A percentile compares a stretch with the other conserved stretches of the same genome.
Conservation (phyloP, 495 filamentous ascomycete species). For the Penicillium herquei region DNA sequence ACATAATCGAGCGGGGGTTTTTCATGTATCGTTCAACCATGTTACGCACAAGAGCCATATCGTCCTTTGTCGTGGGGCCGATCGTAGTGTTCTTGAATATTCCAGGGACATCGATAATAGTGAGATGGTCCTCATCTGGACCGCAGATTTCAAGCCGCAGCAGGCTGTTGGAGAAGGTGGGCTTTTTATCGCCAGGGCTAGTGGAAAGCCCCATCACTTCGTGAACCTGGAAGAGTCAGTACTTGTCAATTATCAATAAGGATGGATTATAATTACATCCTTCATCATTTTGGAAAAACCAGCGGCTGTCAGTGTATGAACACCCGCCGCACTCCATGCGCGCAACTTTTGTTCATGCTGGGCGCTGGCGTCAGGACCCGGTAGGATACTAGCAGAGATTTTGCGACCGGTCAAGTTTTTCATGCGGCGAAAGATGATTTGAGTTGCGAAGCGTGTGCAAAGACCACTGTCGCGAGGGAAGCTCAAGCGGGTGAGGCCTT, state of each 20-base stretch:
- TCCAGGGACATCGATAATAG: constrained; percentile 62
- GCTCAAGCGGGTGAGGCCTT: constrained; percentile 41
- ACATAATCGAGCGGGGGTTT: constrained; percentile 54
- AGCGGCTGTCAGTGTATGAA: constrained; percentile 9
- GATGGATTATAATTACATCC: background rate
- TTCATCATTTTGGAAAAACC: background rate
- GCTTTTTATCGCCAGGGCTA: constrained; percentile 5
- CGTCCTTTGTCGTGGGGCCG: constrained; percentile 47
- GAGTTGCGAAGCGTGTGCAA: constrained; percentile 48
- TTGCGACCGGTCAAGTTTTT: constrained; percentile 9
- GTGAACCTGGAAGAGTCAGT: constrained; percentile 21
- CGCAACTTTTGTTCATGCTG: constrained; percentile 22
- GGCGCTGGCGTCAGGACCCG: constrained; percentile 16
- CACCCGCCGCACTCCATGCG: constrained; percentile 16
- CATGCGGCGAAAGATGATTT: constrained; percentile 45
- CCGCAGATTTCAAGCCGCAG: constrained; percentile 59
- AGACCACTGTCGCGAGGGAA: constrained; percentile 44
- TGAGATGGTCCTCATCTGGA: constrained; percentile 56
- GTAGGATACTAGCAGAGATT: constrained; percentile 25
- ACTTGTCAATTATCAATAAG: background rate
- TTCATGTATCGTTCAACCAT: constrained; percentile 57
- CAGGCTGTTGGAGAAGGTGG: constrained; percentile 55
- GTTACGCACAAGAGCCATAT: constrained; percentile 48
- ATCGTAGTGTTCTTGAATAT: constrained; percentile 56
- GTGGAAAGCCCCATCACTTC: constrained; percentile 30